Percentiles rank a stretch among this genome's conserved stretches.
Conservation (phyloP, 208 protist genomes). For the Acanthamoeba lenticulata region DNA sequence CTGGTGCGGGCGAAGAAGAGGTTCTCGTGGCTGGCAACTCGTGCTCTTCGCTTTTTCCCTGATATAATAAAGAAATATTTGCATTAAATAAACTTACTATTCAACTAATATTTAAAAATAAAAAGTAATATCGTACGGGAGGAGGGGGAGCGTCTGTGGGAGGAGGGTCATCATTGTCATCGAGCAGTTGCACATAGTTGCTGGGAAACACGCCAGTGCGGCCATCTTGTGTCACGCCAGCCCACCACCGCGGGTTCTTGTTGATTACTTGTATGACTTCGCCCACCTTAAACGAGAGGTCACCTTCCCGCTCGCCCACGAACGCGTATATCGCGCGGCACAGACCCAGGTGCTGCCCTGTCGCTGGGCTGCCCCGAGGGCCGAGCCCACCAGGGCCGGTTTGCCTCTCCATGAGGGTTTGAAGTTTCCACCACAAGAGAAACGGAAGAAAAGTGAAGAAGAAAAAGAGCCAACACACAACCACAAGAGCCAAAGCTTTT, state of each 20-base stretch:
- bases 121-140: not conserved
- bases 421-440: too few species aligned
- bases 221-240: not conserved
- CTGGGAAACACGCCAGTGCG: constrained; percentile 30
- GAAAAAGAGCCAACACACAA: too few species aligned
- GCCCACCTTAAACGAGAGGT: constrained; percentile 20
- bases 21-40: not conserved
- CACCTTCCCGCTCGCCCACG: not conserved
- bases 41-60: not conserved
- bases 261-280: constrained; percentile 10
- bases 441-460: too few species aligned
- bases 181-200: constrained; percentile 61
- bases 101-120: not conserved
- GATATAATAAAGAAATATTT: not conserved
- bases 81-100: not conserved
- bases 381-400: too few species aligned
- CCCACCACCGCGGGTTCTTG: constrained; percentile 37
- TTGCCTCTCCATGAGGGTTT: too few species aligned
- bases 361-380: too few species aligned
- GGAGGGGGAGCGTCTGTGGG: not conserved
- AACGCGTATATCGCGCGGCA: not conserved
- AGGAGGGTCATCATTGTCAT: not conserved
- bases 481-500: too few species aligned
- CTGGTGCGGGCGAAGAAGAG: not conserved
- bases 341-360: not conserved